A percentile compares a stretch with the other conserved stretches of the same genome.
Conservation (phyloP, 768 basidiomycete species). For the Daedaleopsis nitida region DNA sequence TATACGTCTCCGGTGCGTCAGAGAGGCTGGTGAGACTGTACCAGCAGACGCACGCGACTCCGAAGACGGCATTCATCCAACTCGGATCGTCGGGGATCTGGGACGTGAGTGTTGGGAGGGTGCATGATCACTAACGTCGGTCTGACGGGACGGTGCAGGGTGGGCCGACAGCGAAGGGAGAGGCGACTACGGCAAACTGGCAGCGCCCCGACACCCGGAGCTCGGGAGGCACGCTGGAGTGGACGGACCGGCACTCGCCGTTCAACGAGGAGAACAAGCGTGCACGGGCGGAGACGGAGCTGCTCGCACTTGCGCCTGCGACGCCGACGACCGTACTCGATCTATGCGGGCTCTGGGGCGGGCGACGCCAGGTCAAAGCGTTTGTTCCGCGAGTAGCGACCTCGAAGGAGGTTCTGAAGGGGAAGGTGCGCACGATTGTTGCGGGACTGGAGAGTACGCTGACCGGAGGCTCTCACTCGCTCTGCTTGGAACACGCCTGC, state of each 20-base stretch:
- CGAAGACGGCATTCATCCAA: conserved; percentile 49
- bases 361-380: conserved; percentile 46
- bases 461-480: neutral
- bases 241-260: conserved; percentile 57
- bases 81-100: conserved; percentile 64
- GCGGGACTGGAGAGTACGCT: neutral
- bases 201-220: neutral
- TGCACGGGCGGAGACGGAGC: conserved; percentile 55
- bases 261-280: conserved; percentile 43
- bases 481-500: neutral
- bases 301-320: conserved; percentile 44
- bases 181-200: neutral
- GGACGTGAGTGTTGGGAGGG: conserved; percentile 44
- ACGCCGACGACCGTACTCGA: conserved; percentile 55
- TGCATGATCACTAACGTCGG: neutral
- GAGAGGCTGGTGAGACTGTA: conserved; percentile 50
- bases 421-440: conserved; percentile 44
- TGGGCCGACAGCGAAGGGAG: conserved; percentile 27
- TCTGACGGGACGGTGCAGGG: conserved; percentile 25
- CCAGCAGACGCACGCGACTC: conserved; percentile 34
- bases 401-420: conserved; percentile 52
- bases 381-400: conserved; percentile 58
- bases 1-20: conserved; percentile 48
- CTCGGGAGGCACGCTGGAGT: conserved; percentile 21
- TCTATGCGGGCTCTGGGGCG: conserved; percentile 67